Conservation (phyloP, 164 flowering plant genomes). For the Sedum album region DNA sequence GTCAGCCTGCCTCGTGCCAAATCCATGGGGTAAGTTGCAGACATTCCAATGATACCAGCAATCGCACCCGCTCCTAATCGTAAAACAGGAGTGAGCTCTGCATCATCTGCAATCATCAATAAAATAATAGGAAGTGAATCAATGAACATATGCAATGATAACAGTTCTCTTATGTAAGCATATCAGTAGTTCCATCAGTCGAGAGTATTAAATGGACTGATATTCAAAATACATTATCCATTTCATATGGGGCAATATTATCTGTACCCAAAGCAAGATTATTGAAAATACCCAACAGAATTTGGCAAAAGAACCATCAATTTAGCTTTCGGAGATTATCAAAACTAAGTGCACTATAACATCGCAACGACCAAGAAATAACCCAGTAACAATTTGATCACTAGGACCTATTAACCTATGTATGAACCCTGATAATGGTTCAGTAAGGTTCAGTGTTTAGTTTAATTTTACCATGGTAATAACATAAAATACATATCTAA, state of each 20-base stretch:
- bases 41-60: slow-evolving; percentile 99
- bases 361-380: too few species aligned
- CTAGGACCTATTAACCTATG: too few species aligned
- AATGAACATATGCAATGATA: neutral
- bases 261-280: too few species aligned
- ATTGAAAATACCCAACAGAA: too few species aligned
- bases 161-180: neutral
- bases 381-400: too few species aligned
- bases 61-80: slow-evolving; percentile 99
- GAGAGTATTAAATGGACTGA: neutral
- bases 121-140: neutral
- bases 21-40: slow-evolving; percentile 99
- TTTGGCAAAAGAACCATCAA: neutral
- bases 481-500: too few species aligned
- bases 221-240: neutral
- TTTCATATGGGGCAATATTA: too few species aligned
- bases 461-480: too few species aligned
- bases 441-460: too few species aligned
- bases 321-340: too few species aligned
- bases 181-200: neutral
- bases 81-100: slow-evolving; percentile 73
- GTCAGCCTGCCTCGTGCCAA: slow-evolving; percentile 94
- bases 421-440: too few species aligned
- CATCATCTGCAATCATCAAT: slow-evolving; percentile 61
- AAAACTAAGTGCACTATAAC: too few species aligned